Evolutionary conservation across 2,329 filamentous ascomycete species (phyloP).

Genomic region (Hypoxylon sp.): DNA sequence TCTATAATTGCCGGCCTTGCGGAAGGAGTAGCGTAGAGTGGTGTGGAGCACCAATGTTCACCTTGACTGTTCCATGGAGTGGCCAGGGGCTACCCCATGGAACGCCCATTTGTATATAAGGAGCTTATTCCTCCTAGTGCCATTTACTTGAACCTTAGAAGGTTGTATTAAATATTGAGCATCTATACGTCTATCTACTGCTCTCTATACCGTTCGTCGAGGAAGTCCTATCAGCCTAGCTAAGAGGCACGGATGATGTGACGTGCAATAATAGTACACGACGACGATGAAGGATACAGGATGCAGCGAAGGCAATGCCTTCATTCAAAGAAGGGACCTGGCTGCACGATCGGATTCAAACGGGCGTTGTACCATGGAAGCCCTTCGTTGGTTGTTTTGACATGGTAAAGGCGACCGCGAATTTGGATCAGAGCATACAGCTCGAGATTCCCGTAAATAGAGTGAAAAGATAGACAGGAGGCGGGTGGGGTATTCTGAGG

Average conservation of each 20-base stretch:
- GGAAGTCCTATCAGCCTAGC: constrained; percentile 21
- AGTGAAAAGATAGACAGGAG: constrained; percentile 40
- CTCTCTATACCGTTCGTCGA: constrained; percentile 13
- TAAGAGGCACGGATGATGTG: constrained; percentile 23
- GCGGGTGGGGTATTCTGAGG: constrained; percentile 36
- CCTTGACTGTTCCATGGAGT: constrained; percentile 1
- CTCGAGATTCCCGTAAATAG: not conserved
- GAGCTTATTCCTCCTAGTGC: constrained; percentile 9
- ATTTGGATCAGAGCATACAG: constrained; percentile 39
- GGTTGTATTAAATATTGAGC: constrained; percentile 13
- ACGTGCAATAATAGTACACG: constrained; percentile 27
- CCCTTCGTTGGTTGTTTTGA: constrained; percentile 26
- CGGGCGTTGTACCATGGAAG: constrained; percentile 33
- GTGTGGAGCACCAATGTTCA: not conserved
- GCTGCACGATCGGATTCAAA: constrained; percentile 33
- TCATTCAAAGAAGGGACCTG: constrained; percentile 39
- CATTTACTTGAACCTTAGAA: constrained; percentile 11
- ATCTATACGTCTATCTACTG: constrained; percentile 14
- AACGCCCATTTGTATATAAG: constrained; percentile 9
- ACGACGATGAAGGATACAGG: constrained; percentile 19
- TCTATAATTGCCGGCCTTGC: constrained; percentile 6
- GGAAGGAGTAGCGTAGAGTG: not conserved
- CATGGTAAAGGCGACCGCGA: constrained; percentile 39
- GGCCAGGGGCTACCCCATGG: not conserved
- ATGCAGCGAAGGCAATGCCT: constrained; percentile 16